Evolutionary conservation across 2,329 filamentous ascomycete genomes (phyloP).

Genomic region (Fusarium sp.): DNA sequence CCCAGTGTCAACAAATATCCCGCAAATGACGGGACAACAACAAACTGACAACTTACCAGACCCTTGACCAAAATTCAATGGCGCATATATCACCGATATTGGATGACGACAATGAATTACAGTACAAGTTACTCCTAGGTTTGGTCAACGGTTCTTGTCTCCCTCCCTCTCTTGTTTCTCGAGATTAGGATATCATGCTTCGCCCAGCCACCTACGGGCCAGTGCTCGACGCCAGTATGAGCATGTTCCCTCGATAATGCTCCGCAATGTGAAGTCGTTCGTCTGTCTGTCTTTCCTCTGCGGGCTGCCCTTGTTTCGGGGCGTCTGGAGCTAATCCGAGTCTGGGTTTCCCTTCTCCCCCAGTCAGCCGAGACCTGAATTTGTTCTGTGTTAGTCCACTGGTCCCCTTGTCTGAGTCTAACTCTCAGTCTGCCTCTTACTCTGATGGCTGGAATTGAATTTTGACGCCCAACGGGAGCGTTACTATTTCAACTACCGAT

Average conservation of each 20-base stretch:
- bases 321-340: slow-evolving; percentile 32
- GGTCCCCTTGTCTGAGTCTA: slow-evolving; percentile 10
- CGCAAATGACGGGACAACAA: slow-evolving; percentile 10
- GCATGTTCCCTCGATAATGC: slow-evolving; percentile 20
- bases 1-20: slow-evolving; percentile 11
- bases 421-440: neutral
- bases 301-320: slow-evolving; percentile 24
- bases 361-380: slow-evolving; percentile 17
- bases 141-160: neutral
- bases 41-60: neutral
- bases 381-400: slow-evolving; percentile 5
- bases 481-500: slow-evolving; percentile 3
- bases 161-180: slow-evolving; percentile 13
- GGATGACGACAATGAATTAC: slow-evolving; percentile 5
- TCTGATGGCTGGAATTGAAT: slow-evolving; percentile 8
- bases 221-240: slow-evolving; percentile 32
- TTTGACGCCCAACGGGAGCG: slow-evolving; percentile 16
- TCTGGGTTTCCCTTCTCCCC: neutral
- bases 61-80: slow-evolving; percentile 2
- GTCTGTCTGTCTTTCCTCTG: neutral
- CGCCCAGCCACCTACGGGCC: slow-evolving; percentile 26
- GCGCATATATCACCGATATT: slow-evolving; percentile 7
- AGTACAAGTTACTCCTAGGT: neutral
- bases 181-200: slow-evolving; percentile 38
- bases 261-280: neutral